Percentiles rank a stretch among this genome's conserved stretches.
phyloP scores from a whole-genome alignment of 2,329 filamentous ascomycete genomes.

The Hyphodiscus sp. region DNA sequence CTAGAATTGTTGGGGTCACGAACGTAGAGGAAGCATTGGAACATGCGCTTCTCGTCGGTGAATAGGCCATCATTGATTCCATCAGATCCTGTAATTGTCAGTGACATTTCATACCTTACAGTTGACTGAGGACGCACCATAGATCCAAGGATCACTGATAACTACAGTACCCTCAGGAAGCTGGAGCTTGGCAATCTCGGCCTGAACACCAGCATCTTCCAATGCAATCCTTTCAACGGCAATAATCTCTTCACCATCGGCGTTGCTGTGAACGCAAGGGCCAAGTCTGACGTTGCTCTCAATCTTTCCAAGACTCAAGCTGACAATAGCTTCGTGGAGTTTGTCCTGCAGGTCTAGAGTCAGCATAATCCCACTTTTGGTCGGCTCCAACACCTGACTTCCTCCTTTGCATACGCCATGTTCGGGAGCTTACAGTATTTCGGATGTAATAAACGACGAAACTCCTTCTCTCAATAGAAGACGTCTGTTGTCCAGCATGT shows the following conservation, averaged over 20 bases:
- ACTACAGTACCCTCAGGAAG: conserved; percentile 53
- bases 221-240: conserved; percentile 49
- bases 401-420: not conserved
- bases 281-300: conserved; percentile 54
- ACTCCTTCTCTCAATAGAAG: conserved; percentile 41
- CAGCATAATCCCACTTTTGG: not conserved
- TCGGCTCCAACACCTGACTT: not conserved
- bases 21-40: conserved; percentile 62
- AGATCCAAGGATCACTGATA: conserved; percentile 59
- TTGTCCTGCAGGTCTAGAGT: conserved; percentile 40
- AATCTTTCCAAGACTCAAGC: conserved; percentile 43
- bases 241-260: conserved; percentile 54
- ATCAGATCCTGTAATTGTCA: conserved; percentile 38
- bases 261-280: conserved; percentile 50
- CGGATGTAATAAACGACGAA: conserved; percentile 53
- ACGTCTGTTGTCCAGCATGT: conserved; percentile 34
- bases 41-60: conserved; percentile 40
- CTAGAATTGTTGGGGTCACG: conserved; percentile 52
- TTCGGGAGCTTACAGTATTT: conserved; percentile 44
- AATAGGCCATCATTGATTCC: conserved; percentile 41
- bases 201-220: conserved; percentile 49
- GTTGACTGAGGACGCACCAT: conserved; percentile 35
- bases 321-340: conserved; percentile 52
- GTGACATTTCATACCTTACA: not conserved
- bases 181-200: conserved; percentile 54